These are phyloP conservation scores for Plasmodium gallinaceum DNA, from an alignment of 169 alveolate species.

Conservation along the genomic window DNA sequence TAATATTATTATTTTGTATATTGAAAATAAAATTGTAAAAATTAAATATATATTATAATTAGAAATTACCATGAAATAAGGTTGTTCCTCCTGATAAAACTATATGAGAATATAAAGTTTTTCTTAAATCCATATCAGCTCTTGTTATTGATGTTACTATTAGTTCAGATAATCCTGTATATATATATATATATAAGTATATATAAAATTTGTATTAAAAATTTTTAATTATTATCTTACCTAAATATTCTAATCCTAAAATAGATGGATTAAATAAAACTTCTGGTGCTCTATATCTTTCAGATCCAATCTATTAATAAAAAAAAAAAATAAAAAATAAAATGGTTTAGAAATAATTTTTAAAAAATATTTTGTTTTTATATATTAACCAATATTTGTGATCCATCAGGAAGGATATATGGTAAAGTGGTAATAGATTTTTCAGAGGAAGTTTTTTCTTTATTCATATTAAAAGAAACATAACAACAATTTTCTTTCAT, in stretches of 20 bases:
- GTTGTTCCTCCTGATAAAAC: constrained; percentile 88
- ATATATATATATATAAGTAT: background rate
- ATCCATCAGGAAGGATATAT: constrained; percentile 80
- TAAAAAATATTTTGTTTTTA: background rate
- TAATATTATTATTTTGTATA: background rate
- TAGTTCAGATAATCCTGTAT: constrained; percentile 80
- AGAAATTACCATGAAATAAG: constrained; percentile 77
- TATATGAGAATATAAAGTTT: constrained; percentile 85
- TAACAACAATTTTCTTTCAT: constrained; percentile 85
- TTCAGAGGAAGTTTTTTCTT: constrained; percentile 74
- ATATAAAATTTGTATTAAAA: background rate
- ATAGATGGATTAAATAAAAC: constrained; percentile 78
- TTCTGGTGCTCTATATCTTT: constrained; percentile 82
- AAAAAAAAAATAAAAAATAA: background rate
- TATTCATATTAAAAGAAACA: constrained; percentile 72
- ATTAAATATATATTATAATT: constrained; percentile 5
- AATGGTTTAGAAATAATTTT: background rate
- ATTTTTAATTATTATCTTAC: constrained; percentile 22
- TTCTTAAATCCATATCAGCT: constrained; percentile 87
- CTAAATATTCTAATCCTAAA: constrained; percentile 73
- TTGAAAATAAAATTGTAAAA: background rate
- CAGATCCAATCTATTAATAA: constrained; percentile 72
- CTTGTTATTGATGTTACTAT: constrained; percentile 81
- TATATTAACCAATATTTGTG: constrained; percentile 48
- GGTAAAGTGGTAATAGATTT: constrained; percentile 66